Conservation (phyloP, 106 monocot species). For the Dioscorea alata region DNA sequence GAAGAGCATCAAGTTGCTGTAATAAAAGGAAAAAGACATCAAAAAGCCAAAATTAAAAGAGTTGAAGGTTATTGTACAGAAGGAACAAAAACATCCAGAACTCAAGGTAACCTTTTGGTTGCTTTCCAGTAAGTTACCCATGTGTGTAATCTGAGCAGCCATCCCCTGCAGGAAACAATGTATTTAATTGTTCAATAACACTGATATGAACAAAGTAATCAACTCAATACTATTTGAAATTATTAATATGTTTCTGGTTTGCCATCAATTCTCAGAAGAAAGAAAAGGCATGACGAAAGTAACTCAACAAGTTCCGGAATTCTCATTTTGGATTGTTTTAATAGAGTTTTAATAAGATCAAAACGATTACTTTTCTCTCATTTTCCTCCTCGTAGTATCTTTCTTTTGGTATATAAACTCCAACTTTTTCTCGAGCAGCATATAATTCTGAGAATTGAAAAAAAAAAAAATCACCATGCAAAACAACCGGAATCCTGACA, state of each 20-base stretch:
- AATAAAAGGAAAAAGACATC: not conserved
- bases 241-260: too few relatives aligned
- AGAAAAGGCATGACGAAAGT: too few relatives aligned
- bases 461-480: not conserved
- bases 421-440: conserved; percentile 92
- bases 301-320: too few relatives aligned
- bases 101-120: conserved; percentile 66
- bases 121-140: conserved; percentile 45
- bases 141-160: conserved; percentile 86
- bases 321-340: too few relatives aligned
- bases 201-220: too few relatives aligned
- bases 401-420: conserved; percentile 95
- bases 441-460: conserved; percentile 57
- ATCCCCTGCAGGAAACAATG: conserved; percentile 48
- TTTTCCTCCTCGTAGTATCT: conserved; percentile 82
- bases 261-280: too few relatives aligned
- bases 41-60: not conserved
- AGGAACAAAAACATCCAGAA: not conserved
- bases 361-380: conserved; percentile 76
- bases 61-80: not conserved
- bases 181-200: not conserved
- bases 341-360: too few relatives aligned
- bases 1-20: conserved; percentile 72
- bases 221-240: too few relatives aligned
- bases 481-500: not conserved